These are phyloP conservation scores for Pterulicium gracile DNA, from an alignment of 1,284 basidiomycete species.

Conservation along the genomic window DNA sequence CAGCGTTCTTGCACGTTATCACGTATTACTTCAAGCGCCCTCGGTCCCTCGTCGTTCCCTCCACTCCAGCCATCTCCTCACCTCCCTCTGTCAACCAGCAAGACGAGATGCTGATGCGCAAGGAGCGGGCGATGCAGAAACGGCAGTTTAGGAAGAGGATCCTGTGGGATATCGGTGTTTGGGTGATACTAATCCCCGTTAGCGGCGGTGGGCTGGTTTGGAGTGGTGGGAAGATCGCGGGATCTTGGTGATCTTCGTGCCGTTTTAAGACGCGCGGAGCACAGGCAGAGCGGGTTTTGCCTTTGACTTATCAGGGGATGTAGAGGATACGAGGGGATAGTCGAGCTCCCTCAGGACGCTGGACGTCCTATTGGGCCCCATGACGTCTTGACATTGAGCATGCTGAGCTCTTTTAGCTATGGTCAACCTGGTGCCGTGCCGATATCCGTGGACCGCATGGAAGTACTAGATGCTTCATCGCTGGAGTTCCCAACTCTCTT, in stretches of 20 bases:
- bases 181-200: conserved; percentile 46
- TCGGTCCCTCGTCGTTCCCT: conserved; percentile 53
- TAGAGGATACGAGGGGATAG: too few species aligned
- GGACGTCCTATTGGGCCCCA: too few species aligned
- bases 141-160: conserved; percentile 50
- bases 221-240: conserved; percentile 26
- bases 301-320: too few species aligned
- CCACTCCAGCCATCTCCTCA: conserved; percentile 15
- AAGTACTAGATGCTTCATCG: too few species aligned
- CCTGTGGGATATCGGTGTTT: conserved; percentile 63
- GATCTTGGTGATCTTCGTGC: not conserved
- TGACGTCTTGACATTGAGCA: too few species aligned
- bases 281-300: too few species aligned
- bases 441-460: too few species aligned
- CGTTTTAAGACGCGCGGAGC: too few species aligned
- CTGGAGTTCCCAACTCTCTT: too few species aligned
- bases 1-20: conserved; percentile 52
- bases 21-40: conserved; percentile 62
- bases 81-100: conserved; percentile 18
- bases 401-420: too few species aligned
- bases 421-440: too few species aligned
- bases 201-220: conserved; percentile 42
- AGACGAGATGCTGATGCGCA: conserved; percentile 62
- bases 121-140: conserved; percentile 62
- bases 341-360: too few species aligned